Conservation (phyloP, 2,329 filamentous ascomycete genomes). For the Aspergillus persii region DNA sequence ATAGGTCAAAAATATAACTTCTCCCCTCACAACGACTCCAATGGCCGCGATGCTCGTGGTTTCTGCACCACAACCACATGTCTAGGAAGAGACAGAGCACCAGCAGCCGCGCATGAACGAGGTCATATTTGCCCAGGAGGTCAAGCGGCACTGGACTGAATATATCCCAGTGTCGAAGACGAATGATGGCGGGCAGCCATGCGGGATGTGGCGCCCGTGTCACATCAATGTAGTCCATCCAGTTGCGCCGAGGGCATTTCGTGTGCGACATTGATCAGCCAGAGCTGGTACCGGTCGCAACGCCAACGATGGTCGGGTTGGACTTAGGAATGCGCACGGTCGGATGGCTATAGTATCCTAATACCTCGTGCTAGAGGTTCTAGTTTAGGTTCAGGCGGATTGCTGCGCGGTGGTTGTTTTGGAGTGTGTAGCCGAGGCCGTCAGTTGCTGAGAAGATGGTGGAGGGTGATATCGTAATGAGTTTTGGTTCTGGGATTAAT, state of each 20-base stretch:
- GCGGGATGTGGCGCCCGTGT: slow-evolving; percentile 18
- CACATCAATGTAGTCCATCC: slow-evolving; percentile 26
- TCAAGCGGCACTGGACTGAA: slow-evolving; percentile 20
- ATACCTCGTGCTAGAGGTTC: slow-evolving; percentile 27
- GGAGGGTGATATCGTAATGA: background rate
- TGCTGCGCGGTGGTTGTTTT: slow-evolving; percentile 9
- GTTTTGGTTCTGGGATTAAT: background rate
- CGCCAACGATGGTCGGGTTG: slow-evolving; percentile 20
- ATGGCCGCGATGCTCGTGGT: background rate
- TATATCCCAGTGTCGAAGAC: slow-evolving; percentile 20
- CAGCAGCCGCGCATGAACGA: slow-evolving; percentile 21
- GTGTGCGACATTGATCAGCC: slow-evolving; percentile 25
- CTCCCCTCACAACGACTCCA: background rate
- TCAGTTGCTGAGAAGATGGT: background rate
- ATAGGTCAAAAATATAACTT: no score
- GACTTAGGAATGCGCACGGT: slow-evolving; percentile 14
- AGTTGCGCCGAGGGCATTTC: slow-evolving; percentile 18
- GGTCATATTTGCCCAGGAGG: slow-evolving; percentile 21
- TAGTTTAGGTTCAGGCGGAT: slow-evolving; percentile 29
- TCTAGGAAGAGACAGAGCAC: slow-evolving; percentile 16
- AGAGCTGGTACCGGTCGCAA: slow-evolving; percentile 30
- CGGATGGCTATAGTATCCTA: slow-evolving; percentile 28
- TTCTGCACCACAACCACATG: slow-evolving; percentile 10
- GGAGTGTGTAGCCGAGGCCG: slow-evolving; percentile 11
- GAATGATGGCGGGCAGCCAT: slow-evolving; percentile 19